Evolutionary conservation across 208 protist species (phyloP), one percentile per base, ranked within the genome.

Genomic region (Leishmania martiniquensis): DNA sequence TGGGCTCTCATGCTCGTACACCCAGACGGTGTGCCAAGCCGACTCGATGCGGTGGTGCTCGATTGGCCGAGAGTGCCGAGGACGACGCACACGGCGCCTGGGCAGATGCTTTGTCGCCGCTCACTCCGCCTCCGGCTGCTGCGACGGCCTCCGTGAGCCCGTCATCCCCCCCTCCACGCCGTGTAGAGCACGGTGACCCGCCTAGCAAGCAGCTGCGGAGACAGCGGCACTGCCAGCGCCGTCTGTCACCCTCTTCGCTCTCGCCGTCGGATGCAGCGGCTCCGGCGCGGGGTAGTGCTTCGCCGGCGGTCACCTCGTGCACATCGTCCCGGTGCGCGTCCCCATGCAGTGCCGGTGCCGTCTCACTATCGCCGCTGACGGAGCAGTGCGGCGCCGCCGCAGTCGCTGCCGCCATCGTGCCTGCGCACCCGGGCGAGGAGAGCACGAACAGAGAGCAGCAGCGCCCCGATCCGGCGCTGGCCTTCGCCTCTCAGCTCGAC

Each of bases 341-440:
- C 1, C 57, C 55, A 22, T 67, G 59, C n/a, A 65, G 67, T 25
- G 47, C 67, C 22, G 68, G 45, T 32, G 73, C 57, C 13, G 78
- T 78, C 0, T 78, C 78, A 0, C 3, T 83, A 29, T 83, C 78
- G 22, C 78, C 78, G n/a, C 32, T 78, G 57, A 78, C 78, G 10
- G 78, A 22, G 17, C 34, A 37, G 32, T 67, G 78, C 5, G 66
- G 17, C 13, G 55, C n/a, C 32, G 44, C 44, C 1, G 29, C 68
- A 49, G 45, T 25, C 13, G 51, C 32, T 22, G 32, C 22, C n/a
- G 52, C 7, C 22, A 29, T n/a, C 34, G 44, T 57, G 47, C 47
- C 68, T 37, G 29, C n/a, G 47, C 47, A 44, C 13, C 42, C 68
- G 32, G 37, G 47, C n/a, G 68, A 54, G 68, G 49, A 25, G n/a